phyloP scores from a whole-genome alignment of 768 basidiomycete species.

The Lactarius hatsudake region DNA sequence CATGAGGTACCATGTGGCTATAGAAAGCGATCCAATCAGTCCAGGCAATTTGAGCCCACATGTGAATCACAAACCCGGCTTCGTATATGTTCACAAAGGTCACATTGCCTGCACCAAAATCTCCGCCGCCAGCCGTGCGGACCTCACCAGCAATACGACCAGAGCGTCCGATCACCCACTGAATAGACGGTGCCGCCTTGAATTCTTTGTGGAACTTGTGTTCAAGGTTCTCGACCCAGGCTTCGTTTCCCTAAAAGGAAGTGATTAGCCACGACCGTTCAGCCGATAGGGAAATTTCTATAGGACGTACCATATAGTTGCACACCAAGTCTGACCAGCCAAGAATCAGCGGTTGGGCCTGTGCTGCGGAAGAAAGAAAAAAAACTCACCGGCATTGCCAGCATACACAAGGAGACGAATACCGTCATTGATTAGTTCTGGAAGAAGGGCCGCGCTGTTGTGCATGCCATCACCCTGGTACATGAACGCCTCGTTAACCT shows the following conservation, averaged over 20 bases:
- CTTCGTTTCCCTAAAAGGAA: constrained; percentile 60
- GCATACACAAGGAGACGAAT: constrained; percentile 87
- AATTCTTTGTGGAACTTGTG: constrained; percentile 65
- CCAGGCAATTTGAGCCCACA: neutral
- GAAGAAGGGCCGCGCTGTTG: constrained; percentile 74
- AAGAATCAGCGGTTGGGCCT: neutral
- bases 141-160: constrained; percentile 66
- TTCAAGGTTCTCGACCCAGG: constrained; percentile 67
- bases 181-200: constrained; percentile 42
- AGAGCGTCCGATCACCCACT: constrained; percentile 54
- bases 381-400: constrained; percentile 60
- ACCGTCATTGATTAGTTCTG: constrained; percentile 78
- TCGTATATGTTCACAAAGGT: constrained; percentile 77
- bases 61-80: constrained; percentile 60
- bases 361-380: too few relatives aligned
- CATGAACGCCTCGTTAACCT: constrained; percentile 78
- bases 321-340: constrained; percentile 64
- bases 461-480: constrained; percentile 85
- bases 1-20: constrained; percentile 88
- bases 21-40: constrained; percentile 7
- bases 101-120: constrained; percentile 73
- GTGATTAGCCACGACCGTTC: constrained; percentile 1
- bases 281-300: neutral
- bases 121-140: constrained; percentile 62
- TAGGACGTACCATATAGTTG: constrained; percentile 62